phyloP scores from a whole-genome alignment of 2,329 filamentous ascomycete genomes.

The Alternaria infectoria region DNA sequence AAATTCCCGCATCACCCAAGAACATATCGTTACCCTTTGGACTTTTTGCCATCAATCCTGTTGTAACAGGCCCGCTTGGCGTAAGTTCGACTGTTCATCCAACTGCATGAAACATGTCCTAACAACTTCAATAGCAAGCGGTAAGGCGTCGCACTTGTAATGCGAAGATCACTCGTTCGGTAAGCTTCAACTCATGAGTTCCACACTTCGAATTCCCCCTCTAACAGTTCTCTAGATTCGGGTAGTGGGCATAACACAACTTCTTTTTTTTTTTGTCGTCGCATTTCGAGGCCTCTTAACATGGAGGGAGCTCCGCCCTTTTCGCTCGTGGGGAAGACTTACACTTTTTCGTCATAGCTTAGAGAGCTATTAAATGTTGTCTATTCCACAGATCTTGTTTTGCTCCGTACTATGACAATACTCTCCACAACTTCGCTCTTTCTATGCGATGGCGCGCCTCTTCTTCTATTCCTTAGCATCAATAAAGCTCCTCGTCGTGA shows the following conservation, averaged over 20 bases:
- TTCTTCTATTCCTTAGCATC: too few species aligned
- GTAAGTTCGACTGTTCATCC: background rate
- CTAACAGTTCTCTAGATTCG: background rate
- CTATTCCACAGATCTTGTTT: too few species aligned
- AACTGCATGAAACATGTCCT: background rate
- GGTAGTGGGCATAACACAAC: background rate
- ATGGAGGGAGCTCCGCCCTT: too few species aligned
- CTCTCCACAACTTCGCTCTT: too few species aligned
- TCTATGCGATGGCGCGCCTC: too few species aligned
- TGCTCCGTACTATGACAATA: too few species aligned
- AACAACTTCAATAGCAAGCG: slow-evolving; percentile 3
- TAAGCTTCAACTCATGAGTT: background rate
- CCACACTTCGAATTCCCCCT: background rate
- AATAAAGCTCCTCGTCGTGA: too few species aligned
- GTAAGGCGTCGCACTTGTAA: slow-evolving; percentile 26
- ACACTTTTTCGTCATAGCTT: too few species aligned
- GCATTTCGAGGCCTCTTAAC: too few species aligned
- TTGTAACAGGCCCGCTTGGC: slow-evolving; percentile 4
- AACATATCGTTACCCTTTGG: background rate
- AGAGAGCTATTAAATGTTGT: too few species aligned
- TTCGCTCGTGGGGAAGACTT: too few species aligned
- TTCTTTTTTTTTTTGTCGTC: background rate
- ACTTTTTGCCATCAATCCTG: background rate
- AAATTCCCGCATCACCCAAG: background rate
- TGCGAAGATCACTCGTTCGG: slow-evolving; percentile 19